Base-by-base conservation (phyloP, 306 rosid species). In the Morella rubra region DNA sequence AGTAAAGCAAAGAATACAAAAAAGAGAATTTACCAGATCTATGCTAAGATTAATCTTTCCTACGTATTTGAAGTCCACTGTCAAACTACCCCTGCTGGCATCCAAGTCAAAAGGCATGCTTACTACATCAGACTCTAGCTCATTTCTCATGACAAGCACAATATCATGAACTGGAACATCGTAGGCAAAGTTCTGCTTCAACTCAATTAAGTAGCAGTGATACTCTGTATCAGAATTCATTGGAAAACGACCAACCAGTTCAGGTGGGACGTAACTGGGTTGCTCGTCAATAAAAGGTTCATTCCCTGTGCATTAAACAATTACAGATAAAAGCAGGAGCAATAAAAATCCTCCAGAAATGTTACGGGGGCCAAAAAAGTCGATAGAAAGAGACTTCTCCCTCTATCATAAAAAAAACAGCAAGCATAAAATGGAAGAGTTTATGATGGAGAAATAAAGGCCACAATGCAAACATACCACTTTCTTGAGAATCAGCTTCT, bases 201-300 rank as follows among this genome's bases (percentile, higher is more conserved):
- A 58, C 87, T 88, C 89, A n/a, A 94, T 85, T 9, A 85, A 55
- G 85, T 94, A 94, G 85, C 96, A 89, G 73, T 90, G 81, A 81
- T 90, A 94, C 19, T 54, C 18, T 19, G 74, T 78, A 50, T 42
- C 62, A 44, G 84, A 68, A 62, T 61, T 79, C 18, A 74, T 71
- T 5, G 84, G 66, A 61, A 54, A 12, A 46, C 42, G 61, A 45
- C 84, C 82, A 40, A 89, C 90, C 77, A 92, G 67, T 85, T 89
- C 93, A 20, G 61, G 44, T 75, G 98, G 97, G 11, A 82, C 68
- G 82, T 89, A 90, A 72, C 74, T 66, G 24, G 93, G 90, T 50
- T 91, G 96, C 55, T 80, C 86, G 74, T 86, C 93, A 79, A 77
- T 49, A 15, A 80, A 85, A 18, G 84, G 90, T 77, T 66, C 88